Evolutionary conservation across 1,284 basidiomycete species (phyloP), one percentile per base, ranked within the genome.

Genomic region (Heterobasidion irregulare): DNA sequence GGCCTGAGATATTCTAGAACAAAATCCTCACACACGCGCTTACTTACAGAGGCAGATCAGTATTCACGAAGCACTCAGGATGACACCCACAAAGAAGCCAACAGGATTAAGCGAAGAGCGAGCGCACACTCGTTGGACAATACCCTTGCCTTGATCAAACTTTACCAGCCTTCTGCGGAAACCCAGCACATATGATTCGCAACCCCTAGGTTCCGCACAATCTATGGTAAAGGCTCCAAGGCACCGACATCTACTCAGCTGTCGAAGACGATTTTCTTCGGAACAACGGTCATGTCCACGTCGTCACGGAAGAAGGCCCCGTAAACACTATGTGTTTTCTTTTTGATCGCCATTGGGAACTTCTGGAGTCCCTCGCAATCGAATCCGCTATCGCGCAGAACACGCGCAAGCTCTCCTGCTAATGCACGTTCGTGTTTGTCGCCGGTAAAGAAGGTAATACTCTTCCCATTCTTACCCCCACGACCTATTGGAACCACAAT

Each of bases 281-380:
- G 86, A 13, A 82, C 86, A 41, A 84, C 84, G 13, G 86, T 84
- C 47, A 82, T 80, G 10, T 80, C 75, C 12, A 91, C 84, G 63
- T 89, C 87, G 62, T 94, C 89, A 61, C 86, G 76, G 74, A 83
- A 96, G 72, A 93, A 94, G 5, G 90, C 91, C 7, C 89, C 89
- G 61, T 91, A 92, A 52, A 80, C 86, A 51, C 86, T 74, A 62
- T 94, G 92, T 57, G 87, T 84, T 78, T 90, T 95, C 78, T 98
- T 98, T 78, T 97, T 97, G 75, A 98, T 95, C 52, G 94, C 91
- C 78, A 94, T 92, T 38, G 95, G 94, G 79, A 98, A 98, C 67
- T 88, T 88, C 64, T 86, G 83, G 72, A 98, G 76, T 26, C 75
- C 86, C 65, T 90, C 84, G 50, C 86, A 84, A 59, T 86, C 80